Evolutionary conservation across 495 filamentous ascomycete genomes (phyloP), one percentile per base, ranked within the genome.

Genomic region (Penicillium cosmopolitanum): DNA sequence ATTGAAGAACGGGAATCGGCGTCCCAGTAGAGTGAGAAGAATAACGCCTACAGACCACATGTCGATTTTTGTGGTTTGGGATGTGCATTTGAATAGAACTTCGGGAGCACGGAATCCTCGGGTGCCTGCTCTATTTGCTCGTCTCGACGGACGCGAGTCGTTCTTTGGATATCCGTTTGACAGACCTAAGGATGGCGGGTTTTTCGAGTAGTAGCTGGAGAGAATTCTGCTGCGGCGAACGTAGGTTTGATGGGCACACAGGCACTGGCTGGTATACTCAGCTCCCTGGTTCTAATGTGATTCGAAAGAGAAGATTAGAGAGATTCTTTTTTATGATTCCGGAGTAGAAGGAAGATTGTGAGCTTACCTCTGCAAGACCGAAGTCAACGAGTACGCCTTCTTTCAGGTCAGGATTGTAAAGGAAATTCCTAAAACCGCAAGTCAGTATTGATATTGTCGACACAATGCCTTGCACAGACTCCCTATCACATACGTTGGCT

Each of bases 21-120:
- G 87, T 13, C 90, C 89, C 9, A 98, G 82, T 47, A 98, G 86
- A 1, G 95, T 98, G 12, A 98, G 77, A 1, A 98, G 84, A 57
- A 98, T 96, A 8, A 98, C 92, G 19, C 95, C 95, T 0, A 87
- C 93, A 13, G 92, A 96, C 95, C 95, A 98, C 66, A 98, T 89
- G 72, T 98, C 95, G 62, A 98, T 94, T 70, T 91, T 92, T 8
- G 89, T 92, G n/a, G 89, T 96, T 73, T 98, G 95, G 42, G 89
- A 88, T 1, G 96, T 98, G 73, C 95, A 98, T 74, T 98, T 98
- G 74, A 98, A 89, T 1, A 98, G 83, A 15, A 98, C 95, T 72
- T 98, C 95, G 43, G 95, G 95, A 0, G 95, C 96, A 23, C 95
- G 89, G 72, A 98, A 98, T 2, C 95, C 95, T 61, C 95, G 82